Conservation (phyloP, 2,329 filamentous ascomycete genomes). For the Knufia fluminis region DNA sequence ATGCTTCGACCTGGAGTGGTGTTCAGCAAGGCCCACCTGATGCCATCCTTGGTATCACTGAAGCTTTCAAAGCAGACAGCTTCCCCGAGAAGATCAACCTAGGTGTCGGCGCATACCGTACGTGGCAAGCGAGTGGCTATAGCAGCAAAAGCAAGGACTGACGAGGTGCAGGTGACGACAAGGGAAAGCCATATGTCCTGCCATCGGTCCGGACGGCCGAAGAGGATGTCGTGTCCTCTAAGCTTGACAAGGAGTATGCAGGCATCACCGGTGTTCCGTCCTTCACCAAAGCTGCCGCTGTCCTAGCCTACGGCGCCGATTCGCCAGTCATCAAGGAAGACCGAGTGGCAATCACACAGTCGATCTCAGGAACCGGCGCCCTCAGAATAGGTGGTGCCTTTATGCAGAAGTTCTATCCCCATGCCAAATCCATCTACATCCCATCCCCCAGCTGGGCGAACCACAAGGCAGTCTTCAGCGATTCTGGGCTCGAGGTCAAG, state of each 20-base stretch:
- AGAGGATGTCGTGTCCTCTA: constrained; percentile 67
- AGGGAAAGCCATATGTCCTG: constrained; percentile 95
- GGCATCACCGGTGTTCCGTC: constrained; percentile 88
- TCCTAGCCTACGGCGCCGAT: constrained; percentile 80
- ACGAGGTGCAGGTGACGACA: constrained; percentile 58
- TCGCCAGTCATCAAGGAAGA: constrained; percentile 63
- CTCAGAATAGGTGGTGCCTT: constrained; percentile 91
- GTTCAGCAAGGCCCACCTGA: constrained; percentile 84
- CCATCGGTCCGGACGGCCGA: constrained; percentile 86
- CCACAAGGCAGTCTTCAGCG: constrained; percentile 92
- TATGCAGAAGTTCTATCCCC: constrained; percentile 81
- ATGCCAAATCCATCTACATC: constrained; percentile 92
- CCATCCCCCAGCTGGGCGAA: constrained; percentile 96
- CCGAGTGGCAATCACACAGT: constrained; percentile 86
- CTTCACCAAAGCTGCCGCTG: constrained; percentile 85
- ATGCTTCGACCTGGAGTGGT: constrained; percentile 78
- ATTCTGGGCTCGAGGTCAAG: constrained; percentile 81
- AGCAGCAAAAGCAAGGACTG: background rate
- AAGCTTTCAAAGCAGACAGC: constrained; percentile 95
- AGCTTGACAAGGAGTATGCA: constrained; percentile 52
- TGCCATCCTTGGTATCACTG: constrained; percentile 59
- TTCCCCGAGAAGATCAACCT: constrained; percentile 97
- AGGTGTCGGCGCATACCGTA: constrained; percentile 92
- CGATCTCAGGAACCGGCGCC: constrained; percentile 95
- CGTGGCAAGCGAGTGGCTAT: constrained; percentile 15